These are phyloP conservation scores for Keqinozyma sinolaborantium DNA, from an alignment of 1,139 yeast genomes.

Conservation along the genomic window DNA sequence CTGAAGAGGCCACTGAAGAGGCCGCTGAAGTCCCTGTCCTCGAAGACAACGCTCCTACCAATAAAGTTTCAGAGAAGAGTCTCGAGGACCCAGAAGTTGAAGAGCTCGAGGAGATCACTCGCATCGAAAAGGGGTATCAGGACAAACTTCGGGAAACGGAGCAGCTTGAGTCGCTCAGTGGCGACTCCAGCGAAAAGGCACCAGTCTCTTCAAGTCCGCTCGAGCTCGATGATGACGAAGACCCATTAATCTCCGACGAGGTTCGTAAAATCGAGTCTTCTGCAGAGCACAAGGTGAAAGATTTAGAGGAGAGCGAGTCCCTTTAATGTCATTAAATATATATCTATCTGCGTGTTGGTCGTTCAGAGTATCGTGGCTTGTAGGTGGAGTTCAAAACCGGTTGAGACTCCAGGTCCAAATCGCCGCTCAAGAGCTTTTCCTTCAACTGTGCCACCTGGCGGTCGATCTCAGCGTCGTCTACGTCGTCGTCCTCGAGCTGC, in stretches of 20 bases:
- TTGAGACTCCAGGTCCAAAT: too few species aligned
- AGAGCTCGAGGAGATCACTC: background rate
- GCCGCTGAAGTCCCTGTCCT: constrained; percentile 1
- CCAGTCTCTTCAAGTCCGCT: too few species aligned
- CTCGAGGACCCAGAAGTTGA: background rate
- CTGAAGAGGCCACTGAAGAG: too few species aligned
- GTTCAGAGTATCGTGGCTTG: too few species aligned
- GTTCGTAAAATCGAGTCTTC: background rate
- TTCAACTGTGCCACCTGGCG: constrained; percentile 18
- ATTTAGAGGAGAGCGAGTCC: background rate
- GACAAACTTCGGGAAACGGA: background rate
- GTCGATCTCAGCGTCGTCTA: constrained; percentile 23
- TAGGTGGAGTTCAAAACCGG: too few species aligned
- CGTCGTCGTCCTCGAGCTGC: constrained; percentile 48
- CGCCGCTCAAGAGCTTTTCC: too few species aligned
- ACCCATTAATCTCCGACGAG: background rate
- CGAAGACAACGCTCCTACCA: too few species aligned
- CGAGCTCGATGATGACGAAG: background rate
- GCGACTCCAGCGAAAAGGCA: background rate
- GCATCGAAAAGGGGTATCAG: background rate
- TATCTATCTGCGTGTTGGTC: too few species aligned
- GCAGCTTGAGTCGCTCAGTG: background rate
- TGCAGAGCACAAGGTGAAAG: background rate
- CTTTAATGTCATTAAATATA: background rate
- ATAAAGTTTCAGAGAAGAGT: too few species aligned